Evolutionary conservation across 2,329 filamentous ascomycete species (phyloP).

Genomic region (Ilyonectria robusta): DNA sequence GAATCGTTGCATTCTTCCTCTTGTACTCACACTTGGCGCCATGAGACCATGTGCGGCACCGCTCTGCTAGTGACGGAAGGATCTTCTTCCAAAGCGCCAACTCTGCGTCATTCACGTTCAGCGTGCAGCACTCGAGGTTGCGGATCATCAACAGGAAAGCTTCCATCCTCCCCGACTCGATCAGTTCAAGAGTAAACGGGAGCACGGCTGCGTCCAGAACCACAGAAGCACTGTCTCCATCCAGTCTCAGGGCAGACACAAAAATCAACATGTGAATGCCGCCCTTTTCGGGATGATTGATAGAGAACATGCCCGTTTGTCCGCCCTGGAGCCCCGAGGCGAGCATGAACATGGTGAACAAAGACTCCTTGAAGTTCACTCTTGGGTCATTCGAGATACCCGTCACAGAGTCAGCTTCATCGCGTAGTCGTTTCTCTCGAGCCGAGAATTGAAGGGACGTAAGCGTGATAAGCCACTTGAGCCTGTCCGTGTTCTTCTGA

Average conservation of each 20-base stretch:
- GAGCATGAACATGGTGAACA: slow-evolving; percentile 64
- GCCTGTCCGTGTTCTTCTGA: slow-evolving; percentile 47
- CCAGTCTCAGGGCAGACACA: slow-evolving; percentile 60
- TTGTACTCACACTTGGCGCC: slow-evolving; percentile 59
- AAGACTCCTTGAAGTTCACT: slow-evolving; percentile 63
- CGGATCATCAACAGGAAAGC: slow-evolving; percentile 57
- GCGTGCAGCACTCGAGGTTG: slow-evolving; percentile 54
- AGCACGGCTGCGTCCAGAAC: slow-evolving; percentile 64
- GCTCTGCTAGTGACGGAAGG: slow-evolving; percentile 61
- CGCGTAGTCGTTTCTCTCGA: slow-evolving; percentile 57
- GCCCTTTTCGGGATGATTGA: slow-evolving; percentile 54
- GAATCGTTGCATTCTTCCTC: slow-evolving; percentile 51
- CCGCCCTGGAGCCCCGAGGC: slow-evolving; percentile 61
- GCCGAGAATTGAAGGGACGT: slow-evolving; percentile 58
- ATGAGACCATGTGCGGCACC: slow-evolving; percentile 65
- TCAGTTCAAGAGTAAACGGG: slow-evolving; percentile 56
- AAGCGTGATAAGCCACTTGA: slow-evolving; percentile 57
- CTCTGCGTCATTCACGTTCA: slow-evolving; percentile 68
- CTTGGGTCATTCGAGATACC: slow-evolving; percentile 51
- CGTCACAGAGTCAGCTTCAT: slow-evolving; percentile 37
- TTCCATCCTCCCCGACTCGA: slow-evolving; percentile 52
- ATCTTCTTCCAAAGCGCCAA: slow-evolving; percentile 66
- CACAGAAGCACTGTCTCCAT: slow-evolving; percentile 58
- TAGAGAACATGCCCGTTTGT: slow-evolving; percentile 60
- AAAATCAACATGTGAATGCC: slow-evolving; percentile 59